Evolutionary conservation across 495 filamentous ascomycete genomes (phyloP), one percentile per base, ranked within the genome.

Genomic region (Trichoderma gamsii): DNA sequence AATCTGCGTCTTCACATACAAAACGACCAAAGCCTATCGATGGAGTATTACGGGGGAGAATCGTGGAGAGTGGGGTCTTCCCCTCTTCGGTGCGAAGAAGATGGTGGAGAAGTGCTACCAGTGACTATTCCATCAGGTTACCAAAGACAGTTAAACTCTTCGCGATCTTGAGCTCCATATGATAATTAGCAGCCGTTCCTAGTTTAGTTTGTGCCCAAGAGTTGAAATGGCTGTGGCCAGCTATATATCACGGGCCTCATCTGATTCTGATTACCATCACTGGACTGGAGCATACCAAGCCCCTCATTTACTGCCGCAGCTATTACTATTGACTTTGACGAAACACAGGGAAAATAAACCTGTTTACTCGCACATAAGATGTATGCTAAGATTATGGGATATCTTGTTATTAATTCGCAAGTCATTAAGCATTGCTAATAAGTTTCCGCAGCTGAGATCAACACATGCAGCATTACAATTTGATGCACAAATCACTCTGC

Each of bases 51-150:
- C 23, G 29, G n/a, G 21, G 56, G 11, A 5, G 56, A 29, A 11
- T 32, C 16, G 56, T 13, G 56, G 23, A 18, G 56, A 61, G 56
- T 61, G 56, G 56, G 25, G 56, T 61, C 16, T 61, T 61, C 56
- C 56, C 56, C 56, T 61, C 56, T 5, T 7, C 56, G 8, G 12
- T 61, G n/a, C 27, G 56, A 61, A 23, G 4, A 18, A 61, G 4
- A 4, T 61, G 56, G 56, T 61, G 56, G 56, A 25, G 56, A 61
- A 61, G 27, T 13, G 25, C n/a, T 13, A 38, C 5, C 35, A 38
- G 8, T 38, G 35, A 38, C 16, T 9, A 18, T 16, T 7, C 56
- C 29, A 7, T 32, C 25, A 61, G 25, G 23, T 61, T 32, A 16
- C 56, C 56, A 27, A 32, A 61, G 56, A 11, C 9, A 27, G 27